Conservation (phyloP, 225 moss, liverwort and hornwort genomes). For the Ulota crispa region DNA sequence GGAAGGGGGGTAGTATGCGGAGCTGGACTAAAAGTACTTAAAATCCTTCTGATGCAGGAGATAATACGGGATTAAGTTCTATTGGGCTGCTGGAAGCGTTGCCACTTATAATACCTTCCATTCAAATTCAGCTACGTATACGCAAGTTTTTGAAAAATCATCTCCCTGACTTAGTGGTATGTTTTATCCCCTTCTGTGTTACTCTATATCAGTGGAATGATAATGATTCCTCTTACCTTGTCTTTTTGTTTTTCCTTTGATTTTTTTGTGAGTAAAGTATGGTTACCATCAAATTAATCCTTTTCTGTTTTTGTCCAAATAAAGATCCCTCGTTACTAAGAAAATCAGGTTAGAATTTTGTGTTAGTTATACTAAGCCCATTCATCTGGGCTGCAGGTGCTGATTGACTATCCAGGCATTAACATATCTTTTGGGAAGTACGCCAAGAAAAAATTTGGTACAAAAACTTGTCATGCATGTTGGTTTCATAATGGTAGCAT, state of each 20-base stretch:
- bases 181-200: background rate
- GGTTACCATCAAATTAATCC: background rate
- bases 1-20: background rate
- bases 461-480: background rate
- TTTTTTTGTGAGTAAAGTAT: too few species aligned
- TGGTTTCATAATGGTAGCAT: background rate
- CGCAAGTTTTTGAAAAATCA: constrained; percentile 25
- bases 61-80: constrained; percentile 78
- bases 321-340: background rate
- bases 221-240: background rate
- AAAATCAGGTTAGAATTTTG: background rate
- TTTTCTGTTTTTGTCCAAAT: background rate
- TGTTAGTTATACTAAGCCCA: background rate
- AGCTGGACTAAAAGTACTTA: background rate
- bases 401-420: constrained; percentile 84
- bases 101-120: constrained; percentile 60
- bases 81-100: constrained; percentile 81
- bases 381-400: constrained; percentile 53
- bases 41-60: constrained; percentile 44
- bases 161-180: constrained; percentile 18
- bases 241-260: background rate
- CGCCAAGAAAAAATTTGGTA: constrained; percentile 72
- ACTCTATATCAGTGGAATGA: background rate
- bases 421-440: constrained; percentile 78
- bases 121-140: constrained; percentile 46